These are phyloP conservation scores for Aspergillus biplanus DNA, from an alignment of 495 filamentous ascomycete species.

Conservation along the genomic window DNA sequence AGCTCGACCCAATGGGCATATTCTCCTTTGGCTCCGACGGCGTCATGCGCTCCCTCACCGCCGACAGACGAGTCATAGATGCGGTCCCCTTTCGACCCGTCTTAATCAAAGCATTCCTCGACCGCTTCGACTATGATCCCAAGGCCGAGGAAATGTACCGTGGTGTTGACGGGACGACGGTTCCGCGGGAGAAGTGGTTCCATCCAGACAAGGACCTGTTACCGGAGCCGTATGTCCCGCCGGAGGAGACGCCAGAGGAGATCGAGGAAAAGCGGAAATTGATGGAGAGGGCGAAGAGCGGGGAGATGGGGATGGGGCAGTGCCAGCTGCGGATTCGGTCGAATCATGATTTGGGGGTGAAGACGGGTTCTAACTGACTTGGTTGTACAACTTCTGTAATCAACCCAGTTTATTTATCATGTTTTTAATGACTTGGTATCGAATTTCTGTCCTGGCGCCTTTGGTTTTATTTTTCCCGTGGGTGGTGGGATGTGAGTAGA, in stretches of 20 bases:
- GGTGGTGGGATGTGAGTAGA: too few relatives aligned
- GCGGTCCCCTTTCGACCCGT: conserved; percentile 8
- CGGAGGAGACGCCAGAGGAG: conserved; percentile 4
- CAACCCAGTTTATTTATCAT: too few relatives aligned
- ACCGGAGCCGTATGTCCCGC: not conserved
- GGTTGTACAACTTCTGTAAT: too few relatives aligned
- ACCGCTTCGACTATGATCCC: not conserved
- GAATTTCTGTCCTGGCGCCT: too few relatives aligned
- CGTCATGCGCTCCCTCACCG: conserved; percentile 9
- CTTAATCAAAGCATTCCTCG: conserved; percentile 13
- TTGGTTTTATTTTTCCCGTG: too few relatives aligned
- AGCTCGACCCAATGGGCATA: not conserved
- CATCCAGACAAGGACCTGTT: conserved; percentile 9
- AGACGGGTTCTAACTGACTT: too few relatives aligned
- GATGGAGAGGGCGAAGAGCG: too few relatives aligned
- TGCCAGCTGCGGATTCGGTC: too few relatives aligned
- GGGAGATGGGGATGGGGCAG: too few relatives aligned
- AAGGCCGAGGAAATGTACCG: conserved; percentile 9
- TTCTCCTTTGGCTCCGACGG: conserved; percentile 5
- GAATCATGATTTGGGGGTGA: too few relatives aligned
- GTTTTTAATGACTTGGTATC: too few relatives aligned
- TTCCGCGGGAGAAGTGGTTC: conserved; percentile 14
- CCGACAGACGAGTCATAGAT: conserved; percentile 1
- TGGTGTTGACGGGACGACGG: conserved; percentile 6
- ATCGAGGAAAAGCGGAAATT: not conserved